phyloP scores from a whole-genome alignment of 257 asterid species.

The Solanum bukasovii region DNA sequence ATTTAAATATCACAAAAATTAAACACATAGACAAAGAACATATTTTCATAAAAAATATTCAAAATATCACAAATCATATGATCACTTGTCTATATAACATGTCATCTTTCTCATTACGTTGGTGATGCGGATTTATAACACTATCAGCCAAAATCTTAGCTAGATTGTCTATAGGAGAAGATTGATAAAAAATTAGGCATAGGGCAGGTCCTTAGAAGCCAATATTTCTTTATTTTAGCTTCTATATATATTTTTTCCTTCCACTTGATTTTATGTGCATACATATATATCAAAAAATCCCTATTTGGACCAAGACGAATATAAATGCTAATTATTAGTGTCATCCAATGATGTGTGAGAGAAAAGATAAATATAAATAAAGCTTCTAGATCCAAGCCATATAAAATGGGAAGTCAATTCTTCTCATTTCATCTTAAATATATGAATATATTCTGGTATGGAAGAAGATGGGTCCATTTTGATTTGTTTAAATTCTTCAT shows the following conservation, averaged over 20 bases:
- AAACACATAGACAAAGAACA: not conserved
- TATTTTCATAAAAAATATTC: too few species aligned
- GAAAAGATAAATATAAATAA: too few species aligned
- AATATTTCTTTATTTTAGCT: not conserved
- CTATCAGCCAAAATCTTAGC: not conserved
- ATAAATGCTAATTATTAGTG: not conserved
- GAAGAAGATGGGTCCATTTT: not conserved
- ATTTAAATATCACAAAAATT: not conserved
- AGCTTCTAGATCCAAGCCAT: not conserved
- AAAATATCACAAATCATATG: not conserved
- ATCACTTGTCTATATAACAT: not conserved
- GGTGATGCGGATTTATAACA: not conserved
- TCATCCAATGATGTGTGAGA: not conserved
- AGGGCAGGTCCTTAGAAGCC: not conserved
- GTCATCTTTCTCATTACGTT: not conserved
- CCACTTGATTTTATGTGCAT: not conserved
- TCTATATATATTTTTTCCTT: not conserved
- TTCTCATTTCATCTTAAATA: not conserved
- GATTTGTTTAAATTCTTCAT: not conserved
- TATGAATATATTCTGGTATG: not conserved
- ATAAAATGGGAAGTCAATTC: not conserved
- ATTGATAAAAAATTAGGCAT: not conserved
- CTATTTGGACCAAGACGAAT: not conserved
- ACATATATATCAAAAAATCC: not conserved
- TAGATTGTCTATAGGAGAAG: not conserved